Conservation (phyloP, 306 rosid species). For the Calophaca sinica region DNA sequence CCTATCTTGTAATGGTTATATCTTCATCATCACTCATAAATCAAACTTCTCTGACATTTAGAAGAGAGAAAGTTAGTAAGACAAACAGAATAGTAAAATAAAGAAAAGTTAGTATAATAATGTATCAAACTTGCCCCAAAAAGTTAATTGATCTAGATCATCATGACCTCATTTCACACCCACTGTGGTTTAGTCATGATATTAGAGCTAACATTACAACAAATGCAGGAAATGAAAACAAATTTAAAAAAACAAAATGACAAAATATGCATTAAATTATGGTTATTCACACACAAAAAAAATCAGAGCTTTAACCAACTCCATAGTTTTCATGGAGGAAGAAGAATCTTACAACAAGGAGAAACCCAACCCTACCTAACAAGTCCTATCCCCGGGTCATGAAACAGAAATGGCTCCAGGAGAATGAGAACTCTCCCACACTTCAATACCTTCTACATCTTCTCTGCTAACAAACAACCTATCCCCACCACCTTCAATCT, state of each 20-base stretch:
- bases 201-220: not conserved
- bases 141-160: slow-evolving; percentile 20
- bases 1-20: not conserved
- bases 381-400: slow-evolving; percentile 29
- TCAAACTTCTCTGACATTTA: slow-evolving; percentile 15
- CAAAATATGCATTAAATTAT: slow-evolving; percentile 30
- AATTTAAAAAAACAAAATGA: not conserved
- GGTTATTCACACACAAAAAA: slow-evolving; percentile 34
- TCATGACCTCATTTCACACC: not conserved
- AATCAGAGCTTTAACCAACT: slow-evolving; percentile 16
- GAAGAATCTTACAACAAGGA: slow-evolving; percentile 33
- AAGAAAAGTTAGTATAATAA: not conserved
- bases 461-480: slow-evolving; percentile 84
- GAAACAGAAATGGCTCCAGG: slow-evolving; percentile 52
- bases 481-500: slow-evolving; percentile 87
- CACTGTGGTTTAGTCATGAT: slow-evolving; percentile 18
- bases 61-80: not conserved
- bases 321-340: slow-evolving; percentile 25
- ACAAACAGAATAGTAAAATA: not conserved
- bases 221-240: slow-evolving; percentile 12
- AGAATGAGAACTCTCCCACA: slow-evolving; percentile 85
- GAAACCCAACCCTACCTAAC: slow-evolving; percentile 14
- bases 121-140: not conserved
- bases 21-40: slow-evolving; percentile 7
- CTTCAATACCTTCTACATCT: slow-evolving; percentile 86